Percentiles rank a stretch among this genome's conserved stretches.
Conservation (phyloP, 1,284 basidiomycete species). For the Exobasidium rhododendri region DNA sequence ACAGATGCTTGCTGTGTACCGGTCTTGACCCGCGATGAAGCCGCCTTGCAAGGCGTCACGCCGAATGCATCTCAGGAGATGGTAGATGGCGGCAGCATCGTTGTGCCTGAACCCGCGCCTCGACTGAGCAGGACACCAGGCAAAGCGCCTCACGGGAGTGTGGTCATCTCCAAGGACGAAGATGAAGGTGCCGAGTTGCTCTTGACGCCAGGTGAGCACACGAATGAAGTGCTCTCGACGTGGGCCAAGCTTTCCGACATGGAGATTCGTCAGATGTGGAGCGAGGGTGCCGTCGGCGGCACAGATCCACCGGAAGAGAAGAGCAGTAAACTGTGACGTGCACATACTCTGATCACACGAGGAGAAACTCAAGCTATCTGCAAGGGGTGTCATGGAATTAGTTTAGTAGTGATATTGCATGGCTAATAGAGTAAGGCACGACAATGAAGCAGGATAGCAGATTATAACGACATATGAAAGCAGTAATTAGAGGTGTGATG, state of each 20-base stretch:
- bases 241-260: conserved; percentile 5
- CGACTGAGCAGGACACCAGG: conserved; percentile 47
- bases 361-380: too few relatives aligned
- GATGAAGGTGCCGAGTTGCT: conserved; percentile 26
- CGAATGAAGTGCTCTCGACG: conserved; percentile 41
- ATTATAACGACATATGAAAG: too few relatives aligned
- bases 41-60: conserved; percentile 29
- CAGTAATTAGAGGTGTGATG: too few relatives aligned
- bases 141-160: conserved; percentile 24
- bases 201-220: conserved; percentile 49
- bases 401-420: too few relatives aligned
- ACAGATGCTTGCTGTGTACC: conserved; percentile 75
- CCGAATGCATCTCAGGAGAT: conserved; percentile 22
- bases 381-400: too few relatives aligned
- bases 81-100: conserved; percentile 28
- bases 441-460: too few relatives aligned
- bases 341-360: too few relatives aligned
- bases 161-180: conserved; percentile 14
- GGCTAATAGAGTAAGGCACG: too few relatives aligned
- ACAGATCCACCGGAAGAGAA: conserved; percentile 28
- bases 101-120: conserved; percentile 50
- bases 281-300: conserved; percentile 32
- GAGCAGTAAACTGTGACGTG: too few relatives aligned
- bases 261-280: conserved; percentile 27
- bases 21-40: conserved; percentile 60